Conservation (phyloP, 2,329 filamentous ascomycete genomes). For the Myotisia sp. region DNA sequence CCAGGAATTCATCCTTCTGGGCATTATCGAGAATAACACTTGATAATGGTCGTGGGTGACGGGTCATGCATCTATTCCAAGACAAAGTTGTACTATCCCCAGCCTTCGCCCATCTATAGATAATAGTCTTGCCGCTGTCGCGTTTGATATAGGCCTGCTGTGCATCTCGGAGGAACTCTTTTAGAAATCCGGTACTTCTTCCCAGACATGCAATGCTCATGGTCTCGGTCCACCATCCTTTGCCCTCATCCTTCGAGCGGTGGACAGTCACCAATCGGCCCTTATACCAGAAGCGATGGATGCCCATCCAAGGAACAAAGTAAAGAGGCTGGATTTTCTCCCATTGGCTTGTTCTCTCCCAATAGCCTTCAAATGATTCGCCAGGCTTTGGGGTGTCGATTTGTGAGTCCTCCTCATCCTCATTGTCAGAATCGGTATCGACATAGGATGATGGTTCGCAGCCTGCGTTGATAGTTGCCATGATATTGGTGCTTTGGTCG, state of each 20-base stretch:
- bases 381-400: background rate
- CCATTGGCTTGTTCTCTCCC: slow-evolving; percentile 25
- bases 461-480: too few relatives aligned
- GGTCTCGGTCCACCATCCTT: slow-evolving; percentile 13
- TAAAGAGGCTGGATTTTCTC: slow-evolving; percentile 24
- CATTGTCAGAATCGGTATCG: background rate
- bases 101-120: slow-evolving; percentile 23
- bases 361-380: slow-evolving; percentile 21
- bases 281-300: slow-evolving; percentile 55
- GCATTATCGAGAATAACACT: slow-evolving; percentile 40
- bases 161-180: slow-evolving; percentile 23
- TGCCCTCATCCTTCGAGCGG: slow-evolving; percentile 18
- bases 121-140: slow-evolving; percentile 25
- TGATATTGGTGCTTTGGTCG: slow-evolving; percentile 38
- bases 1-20: slow-evolving; percentile 37
- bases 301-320: slow-evolving; percentile 55
- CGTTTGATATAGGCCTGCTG: slow-evolving; percentile 24
- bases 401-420: background rate
- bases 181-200: slow-evolving; percentile 21
- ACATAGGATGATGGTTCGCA: too few relatives aligned
- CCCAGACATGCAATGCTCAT: slow-evolving; percentile 25
- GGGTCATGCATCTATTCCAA: slow-evolving; percentile 27
- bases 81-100: slow-evolving; percentile 11
- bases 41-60: slow-evolving; percentile 38
- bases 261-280: slow-evolving; percentile 36